A percentile compares a stretch with the other conserved stretches of the same genome.
Conservation (phyloP, 2,329 filamentous ascomycete species). For the Hypoxylon sp. region DNA sequence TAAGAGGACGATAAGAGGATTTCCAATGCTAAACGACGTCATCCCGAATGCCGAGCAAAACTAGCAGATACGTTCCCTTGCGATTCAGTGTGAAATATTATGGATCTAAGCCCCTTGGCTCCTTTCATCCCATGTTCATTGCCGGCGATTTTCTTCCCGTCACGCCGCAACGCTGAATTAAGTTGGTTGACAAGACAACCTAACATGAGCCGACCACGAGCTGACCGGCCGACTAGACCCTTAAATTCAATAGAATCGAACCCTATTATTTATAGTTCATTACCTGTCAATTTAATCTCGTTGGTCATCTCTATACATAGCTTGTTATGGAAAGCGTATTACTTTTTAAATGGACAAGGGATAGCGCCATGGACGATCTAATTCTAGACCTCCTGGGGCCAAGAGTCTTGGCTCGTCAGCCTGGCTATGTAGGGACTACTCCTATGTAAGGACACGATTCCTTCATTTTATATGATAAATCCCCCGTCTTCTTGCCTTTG, state of each 20-base stretch:
- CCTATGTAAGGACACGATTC: constrained; percentile 27
- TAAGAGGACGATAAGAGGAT: constrained; percentile 33
- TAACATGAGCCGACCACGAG: too few species aligned
- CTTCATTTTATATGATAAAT: background rate
- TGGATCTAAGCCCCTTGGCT: too few species aligned
- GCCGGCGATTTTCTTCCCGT: background rate
- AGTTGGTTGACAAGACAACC: background rate
- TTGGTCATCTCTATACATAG: constrained; percentile 4
- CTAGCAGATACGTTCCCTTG: constrained; percentile 9
- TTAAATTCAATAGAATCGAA: background rate
- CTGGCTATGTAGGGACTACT: background rate
- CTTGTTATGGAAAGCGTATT: background rate
- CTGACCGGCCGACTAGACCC: background rate
- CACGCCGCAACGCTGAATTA: background rate
- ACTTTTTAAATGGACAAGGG: constrained; percentile 15
- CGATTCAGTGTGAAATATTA: background rate
- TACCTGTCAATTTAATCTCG: background rate
- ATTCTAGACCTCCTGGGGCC: constrained; percentile 26
- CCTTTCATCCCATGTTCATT: too few species aligned
- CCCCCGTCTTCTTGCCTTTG: background rate
- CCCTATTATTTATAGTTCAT: background rate
- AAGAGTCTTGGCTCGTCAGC: constrained; percentile 28
- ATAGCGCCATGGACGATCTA: constrained; percentile 7
- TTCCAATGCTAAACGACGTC: constrained; percentile 30
- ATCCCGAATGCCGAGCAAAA: constrained; percentile 30